Percentiles rank a stretch among this genome's conserved stretches.
These are phyloP conservation scores for Agapanthus africanus DNA, from an alignment of 106 monocot genomes.

Conservation along the genomic window DNA sequence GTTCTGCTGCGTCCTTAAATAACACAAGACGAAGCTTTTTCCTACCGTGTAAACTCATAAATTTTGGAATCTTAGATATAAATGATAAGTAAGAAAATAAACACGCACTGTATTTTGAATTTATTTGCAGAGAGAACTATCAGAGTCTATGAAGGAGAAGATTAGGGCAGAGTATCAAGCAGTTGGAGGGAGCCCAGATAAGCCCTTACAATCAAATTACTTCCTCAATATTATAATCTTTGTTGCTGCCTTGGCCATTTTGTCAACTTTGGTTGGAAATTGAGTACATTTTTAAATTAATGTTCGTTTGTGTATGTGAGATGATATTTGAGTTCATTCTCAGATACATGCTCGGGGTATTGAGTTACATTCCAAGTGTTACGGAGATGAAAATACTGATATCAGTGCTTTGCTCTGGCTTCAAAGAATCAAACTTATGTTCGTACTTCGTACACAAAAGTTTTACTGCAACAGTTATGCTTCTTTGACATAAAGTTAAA, in stretches of 20 bases:
- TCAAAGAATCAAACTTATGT: too few relatives aligned
- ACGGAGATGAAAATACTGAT: too few relatives aligned
- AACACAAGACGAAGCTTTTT: constrained; percentile 56
- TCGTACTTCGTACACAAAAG: too few relatives aligned
- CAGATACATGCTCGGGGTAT: too few relatives aligned
- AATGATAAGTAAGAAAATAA: constrained; percentile 13
- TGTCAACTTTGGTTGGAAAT: constrained; percentile 68
- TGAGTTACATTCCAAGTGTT: too few relatives aligned
- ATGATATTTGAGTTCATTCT: too few relatives aligned
- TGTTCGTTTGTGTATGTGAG: too few relatives aligned
- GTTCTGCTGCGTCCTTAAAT: constrained; percentile 50
- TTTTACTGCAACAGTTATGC: too few relatives aligned
- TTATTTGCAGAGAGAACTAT: constrained; percentile 75
- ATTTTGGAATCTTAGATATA: constrained; percentile 5
- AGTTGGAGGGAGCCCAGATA: constrained; percentile 81
- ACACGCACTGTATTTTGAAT: constrained; percentile 21
- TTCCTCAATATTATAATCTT: constrained; percentile 83
- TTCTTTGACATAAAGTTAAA: too few relatives aligned
- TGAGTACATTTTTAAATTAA: constrained; percentile 15
- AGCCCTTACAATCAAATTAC: constrained; percentile 83
- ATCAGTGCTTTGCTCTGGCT: too few relatives aligned
- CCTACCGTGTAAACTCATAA: constrained; percentile 25
- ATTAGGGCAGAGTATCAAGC: constrained; percentile 79
- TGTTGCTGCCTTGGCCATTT: constrained; percentile 59
- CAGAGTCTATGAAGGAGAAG: constrained; percentile 79